Conservation (phyloP, 1,284 basidiomycete genomes). For the Papiliotrema fonsecae region DNA sequence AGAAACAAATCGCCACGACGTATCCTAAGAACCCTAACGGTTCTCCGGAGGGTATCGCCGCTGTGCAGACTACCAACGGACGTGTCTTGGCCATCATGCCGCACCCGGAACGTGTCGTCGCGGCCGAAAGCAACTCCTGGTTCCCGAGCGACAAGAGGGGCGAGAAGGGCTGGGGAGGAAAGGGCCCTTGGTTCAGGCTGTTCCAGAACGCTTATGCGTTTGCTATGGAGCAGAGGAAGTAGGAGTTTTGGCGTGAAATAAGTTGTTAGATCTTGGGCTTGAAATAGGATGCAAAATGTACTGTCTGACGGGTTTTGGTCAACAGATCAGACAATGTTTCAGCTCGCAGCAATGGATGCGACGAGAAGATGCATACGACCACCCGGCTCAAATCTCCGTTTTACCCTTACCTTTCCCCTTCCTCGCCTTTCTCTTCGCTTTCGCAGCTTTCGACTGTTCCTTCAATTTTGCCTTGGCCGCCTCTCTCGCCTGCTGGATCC, state of each 20-base stretch:
- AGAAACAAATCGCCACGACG: constrained; percentile 60
- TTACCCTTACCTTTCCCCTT: constrained; percentile 8
- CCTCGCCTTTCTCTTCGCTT: constrained; percentile 13
- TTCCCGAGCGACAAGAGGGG: constrained; percentile 59
- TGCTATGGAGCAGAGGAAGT: constrained; percentile 21
- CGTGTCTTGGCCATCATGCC: constrained; percentile 94
- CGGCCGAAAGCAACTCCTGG: constrained; percentile 81
- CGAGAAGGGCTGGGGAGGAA: constrained; percentile 54
- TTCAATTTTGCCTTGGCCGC: constrained; percentile 36
- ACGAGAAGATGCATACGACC: too few species aligned
- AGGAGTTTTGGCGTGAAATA: background rate
- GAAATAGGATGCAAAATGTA: too few species aligned
- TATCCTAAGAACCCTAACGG: constrained; percentile 98
- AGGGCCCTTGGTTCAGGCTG: constrained; percentile 90
- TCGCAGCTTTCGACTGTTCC: constrained; percentile 20
- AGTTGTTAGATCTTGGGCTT: too few species aligned
- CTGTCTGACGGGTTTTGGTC: too few species aligned
- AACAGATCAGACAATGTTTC: too few species aligned
- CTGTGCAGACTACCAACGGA: constrained; percentile 78
- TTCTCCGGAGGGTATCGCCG: constrained; percentile 77
- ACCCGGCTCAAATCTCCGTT: constrained; percentile 7
- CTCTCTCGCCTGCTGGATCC: constrained; percentile 34
- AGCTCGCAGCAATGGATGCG: too few species aligned
- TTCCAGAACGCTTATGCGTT: constrained; percentile 77
- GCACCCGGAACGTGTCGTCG: constrained; percentile 77